These are phyloP conservation scores for Phallus indusiatus DNA, from an alignment of 768 basidiomycete species.

Conservation along the genomic window DNA sequence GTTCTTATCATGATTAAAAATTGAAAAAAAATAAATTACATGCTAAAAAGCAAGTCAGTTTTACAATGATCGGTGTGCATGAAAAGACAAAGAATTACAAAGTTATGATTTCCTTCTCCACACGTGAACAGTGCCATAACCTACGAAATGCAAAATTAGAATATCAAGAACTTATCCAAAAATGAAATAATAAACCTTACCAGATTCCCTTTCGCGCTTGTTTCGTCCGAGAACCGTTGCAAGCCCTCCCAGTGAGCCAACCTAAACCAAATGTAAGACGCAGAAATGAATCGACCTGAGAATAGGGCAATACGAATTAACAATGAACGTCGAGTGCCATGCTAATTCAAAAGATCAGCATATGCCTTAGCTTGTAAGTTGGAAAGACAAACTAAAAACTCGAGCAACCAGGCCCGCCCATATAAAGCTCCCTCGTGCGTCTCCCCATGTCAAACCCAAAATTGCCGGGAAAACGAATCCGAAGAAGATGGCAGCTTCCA, in stretches of 20 bases:
- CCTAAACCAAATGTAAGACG: conserved; percentile 22
- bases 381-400: conserved; percentile 39
- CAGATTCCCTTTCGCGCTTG: conserved; percentile 65
- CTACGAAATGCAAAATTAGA: conserved; percentile 22
- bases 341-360: conserved; percentile 24
- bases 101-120: conserved; percentile 76
- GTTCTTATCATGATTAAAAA: not conserved
- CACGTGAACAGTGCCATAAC: conserved; percentile 58
- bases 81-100: conserved; percentile 32
- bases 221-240: conserved; percentile 73
- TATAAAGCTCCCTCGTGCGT: conserved; percentile 55
- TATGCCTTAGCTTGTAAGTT: not conserved
- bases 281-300: not conserved
- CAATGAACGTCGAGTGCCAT: conserved; percentile 65
- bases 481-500: conserved; percentile 50
- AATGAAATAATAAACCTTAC: conserved; percentile 28
- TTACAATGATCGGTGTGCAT: not conserved
- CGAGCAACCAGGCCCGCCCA: conserved; percentile 63
- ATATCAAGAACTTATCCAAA: not conserved
- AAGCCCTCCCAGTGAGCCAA: conserved; percentile 76
- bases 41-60: not conserved
- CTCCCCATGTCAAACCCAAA: conserved; percentile 50
- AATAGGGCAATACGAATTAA: conserved; percentile 50
- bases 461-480: conserved; percentile 50
- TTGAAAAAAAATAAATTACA: not conserved